A percentile compares a stretch with the other conserved stretches of the same genome.
Conservation (phyloP, 805 yeast genomes). For the Suhomyces sp. region DNA sequence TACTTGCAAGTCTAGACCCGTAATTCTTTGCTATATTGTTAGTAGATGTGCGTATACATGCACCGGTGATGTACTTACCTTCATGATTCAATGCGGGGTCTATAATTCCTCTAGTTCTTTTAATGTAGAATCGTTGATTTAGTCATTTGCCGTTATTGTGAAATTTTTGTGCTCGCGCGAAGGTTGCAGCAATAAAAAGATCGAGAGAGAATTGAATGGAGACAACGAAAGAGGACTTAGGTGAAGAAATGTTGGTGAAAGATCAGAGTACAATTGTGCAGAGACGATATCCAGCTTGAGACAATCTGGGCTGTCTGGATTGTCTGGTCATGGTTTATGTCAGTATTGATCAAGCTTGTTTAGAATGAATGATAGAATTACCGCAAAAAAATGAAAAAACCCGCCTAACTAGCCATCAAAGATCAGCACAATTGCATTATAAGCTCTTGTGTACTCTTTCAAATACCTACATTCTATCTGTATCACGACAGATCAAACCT, state of each 20-base stretch:
- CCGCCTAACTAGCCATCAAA: too few relatives aligned
- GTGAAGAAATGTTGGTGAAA: too few relatives aligned
- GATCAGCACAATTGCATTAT: too few relatives aligned
- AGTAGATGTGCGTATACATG: not conserved
- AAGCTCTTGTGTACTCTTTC: too few relatives aligned
- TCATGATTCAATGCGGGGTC: not conserved
- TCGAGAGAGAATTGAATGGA: not conserved
- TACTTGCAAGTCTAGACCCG: constrained; percentile 77
- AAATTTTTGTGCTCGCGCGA: not conserved
- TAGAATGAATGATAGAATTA: not conserved
- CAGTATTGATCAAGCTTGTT: not conserved
- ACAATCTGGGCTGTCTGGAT: too few relatives aligned
- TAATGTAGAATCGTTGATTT: not conserved
- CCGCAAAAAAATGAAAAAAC: not conserved
- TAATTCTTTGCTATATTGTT: constrained; percentile 67
- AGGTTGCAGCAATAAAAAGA: not conserved
- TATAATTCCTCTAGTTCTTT: not conserved
- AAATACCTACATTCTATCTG: too few relatives aligned
- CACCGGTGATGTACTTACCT: not conserved
- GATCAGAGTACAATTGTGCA: too few relatives aligned
- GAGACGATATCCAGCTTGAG: too few relatives aligned
- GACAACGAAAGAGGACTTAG: not conserved
- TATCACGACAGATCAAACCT: too few relatives aligned
- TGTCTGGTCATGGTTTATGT: too few relatives aligned
- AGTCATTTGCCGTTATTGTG: not conserved